Percentiles rank a stretch among this genome's conserved stretches.
These are phyloP conservation scores for Thermothelomyces thermophilus DNA, from an alignment of 2,329 filamentous ascomycete genomes.

Conservation along the genomic window DNA sequence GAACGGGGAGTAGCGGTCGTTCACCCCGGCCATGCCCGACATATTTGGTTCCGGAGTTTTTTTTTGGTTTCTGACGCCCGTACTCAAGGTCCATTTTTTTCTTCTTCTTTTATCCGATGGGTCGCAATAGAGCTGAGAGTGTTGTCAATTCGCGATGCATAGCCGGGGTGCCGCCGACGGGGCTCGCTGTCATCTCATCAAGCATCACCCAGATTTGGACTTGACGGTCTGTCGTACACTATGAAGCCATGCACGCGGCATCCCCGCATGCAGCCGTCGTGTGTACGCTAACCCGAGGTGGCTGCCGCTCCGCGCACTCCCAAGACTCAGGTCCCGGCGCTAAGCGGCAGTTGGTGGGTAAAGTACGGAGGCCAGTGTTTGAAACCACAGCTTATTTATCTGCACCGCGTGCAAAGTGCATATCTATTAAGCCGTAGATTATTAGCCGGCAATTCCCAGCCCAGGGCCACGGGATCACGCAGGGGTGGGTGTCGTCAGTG, in stretches of 20 bases:
- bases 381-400: conserved; percentile 17
- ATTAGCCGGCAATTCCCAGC: conserved; percentile 10
- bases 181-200: conserved; percentile 9
- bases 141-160: conserved; percentile 9
- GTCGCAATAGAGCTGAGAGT: not conserved
- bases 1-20: no score
- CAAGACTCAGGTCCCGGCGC: conserved; percentile 6
- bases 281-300: no score
- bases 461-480: conserved; percentile 7
- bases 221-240: not conserved
- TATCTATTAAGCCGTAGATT: conserved; percentile 9
- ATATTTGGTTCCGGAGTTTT: not conserved
- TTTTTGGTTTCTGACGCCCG: not conserved
- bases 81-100: no score
- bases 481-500: conserved; percentile 4
- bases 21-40: not conserved
- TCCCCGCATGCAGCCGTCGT: conserved; percentile 2
- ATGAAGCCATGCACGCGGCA: conserved; percentile 7
- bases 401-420: conserved; percentile 9
- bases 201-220: conserved; percentile 5
- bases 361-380: conserved; percentile 21
- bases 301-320: not conserved
- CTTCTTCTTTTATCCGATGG: no score
- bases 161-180: not conserved
- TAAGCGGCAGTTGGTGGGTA: conserved; percentile 26